Percentiles rank a stretch among this genome's conserved stretches.
These are phyloP conservation scores for Areca catechu DNA, from an alignment of 176 grass and related monocot species.

Conservation along the genomic window DNA sequence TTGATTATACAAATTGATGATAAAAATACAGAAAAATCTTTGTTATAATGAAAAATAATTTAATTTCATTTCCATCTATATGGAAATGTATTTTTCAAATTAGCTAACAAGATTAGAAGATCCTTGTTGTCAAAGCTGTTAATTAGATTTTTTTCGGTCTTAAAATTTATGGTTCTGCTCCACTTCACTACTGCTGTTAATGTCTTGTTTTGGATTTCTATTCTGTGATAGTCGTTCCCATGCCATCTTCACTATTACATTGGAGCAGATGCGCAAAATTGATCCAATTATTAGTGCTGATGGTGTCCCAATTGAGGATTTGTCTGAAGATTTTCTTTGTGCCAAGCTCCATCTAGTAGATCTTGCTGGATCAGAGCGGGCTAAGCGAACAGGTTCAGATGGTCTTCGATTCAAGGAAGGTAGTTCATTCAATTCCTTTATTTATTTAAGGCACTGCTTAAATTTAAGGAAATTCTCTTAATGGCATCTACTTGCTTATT, in stretches of 20 bases:
- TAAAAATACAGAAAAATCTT: no score
- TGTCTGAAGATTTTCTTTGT: constrained; percentile 89
- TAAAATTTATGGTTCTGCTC: not conserved
- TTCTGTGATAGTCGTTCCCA: constrained; percentile 82
- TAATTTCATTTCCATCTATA: no score
- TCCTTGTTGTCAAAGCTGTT: no score
- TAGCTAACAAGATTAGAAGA: no score
- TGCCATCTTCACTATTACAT: constrained; percentile 99
- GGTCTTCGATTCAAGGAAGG: constrained; percentile 99
- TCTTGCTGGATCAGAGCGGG: constrained; percentile 94
- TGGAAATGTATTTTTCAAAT: constrained; percentile 25
- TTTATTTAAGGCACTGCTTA: not conserved
- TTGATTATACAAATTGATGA: no score
- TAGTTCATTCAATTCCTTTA: constrained; percentile 18
- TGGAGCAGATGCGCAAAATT: constrained; percentile 99
- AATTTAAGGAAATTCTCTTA: constrained; percentile 3
- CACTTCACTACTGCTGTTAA: not conserved
- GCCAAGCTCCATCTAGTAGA: constrained; percentile 94
- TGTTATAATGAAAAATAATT: no score
- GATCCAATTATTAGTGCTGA: constrained; percentile 53
- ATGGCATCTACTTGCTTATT: constrained; percentile 18
- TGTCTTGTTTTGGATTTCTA: not conserved
- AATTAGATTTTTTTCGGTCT: not conserved
- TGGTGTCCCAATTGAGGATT: constrained; percentile 63
- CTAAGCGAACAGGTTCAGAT: constrained; percentile 90